A percentile compares a stretch with the other conserved stretches of the same genome.
Evolutionary conservation across 495 filamentous ascomycete genomes (phyloP).

Genomic region (Neurospora sp.): DNA sequence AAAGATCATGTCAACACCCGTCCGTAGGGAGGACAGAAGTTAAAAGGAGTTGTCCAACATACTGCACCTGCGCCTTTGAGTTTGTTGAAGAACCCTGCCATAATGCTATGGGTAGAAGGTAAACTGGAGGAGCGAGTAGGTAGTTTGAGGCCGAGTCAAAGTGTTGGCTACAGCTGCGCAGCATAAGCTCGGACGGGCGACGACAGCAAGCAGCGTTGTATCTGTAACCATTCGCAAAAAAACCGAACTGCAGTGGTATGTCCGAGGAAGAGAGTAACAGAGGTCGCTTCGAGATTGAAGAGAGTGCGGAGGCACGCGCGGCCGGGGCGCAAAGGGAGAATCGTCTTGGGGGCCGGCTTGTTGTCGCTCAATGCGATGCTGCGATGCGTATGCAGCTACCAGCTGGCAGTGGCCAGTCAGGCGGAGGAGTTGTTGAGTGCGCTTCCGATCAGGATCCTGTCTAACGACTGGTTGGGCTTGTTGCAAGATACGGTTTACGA

Average conservation of each 20-base stretch:
- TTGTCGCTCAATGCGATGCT: neutral
- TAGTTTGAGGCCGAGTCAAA: conserved; percentile 1
- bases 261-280: neutral
- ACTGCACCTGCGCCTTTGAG: conserved; percentile 29
- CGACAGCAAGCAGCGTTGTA: neutral
- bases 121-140: conserved; percentile 3
- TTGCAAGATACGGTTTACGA: neutral
- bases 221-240: conserved; percentile 7
- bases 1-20: neutral
- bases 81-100: conserved; percentile 38
- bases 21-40: neutral
- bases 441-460: neutral
- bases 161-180: conserved; percentile 3
- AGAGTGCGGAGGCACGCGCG: neutral
- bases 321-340: neutral
- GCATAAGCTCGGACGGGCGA: conserved; percentile 3
- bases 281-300: neutral
- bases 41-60: conserved; percentile 5
- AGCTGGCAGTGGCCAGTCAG: neutral
- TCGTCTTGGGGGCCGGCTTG: neutral
- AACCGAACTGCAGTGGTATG: neutral
- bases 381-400: neutral
- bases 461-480: neutral
- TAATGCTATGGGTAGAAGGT: conserved; percentile 15
- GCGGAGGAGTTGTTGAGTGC: neutral